These are phyloP conservation scores for Wickerhamiella allomyrinae DNA, from an alignment of 805 yeast species.

Conservation along the genomic window DNA sequence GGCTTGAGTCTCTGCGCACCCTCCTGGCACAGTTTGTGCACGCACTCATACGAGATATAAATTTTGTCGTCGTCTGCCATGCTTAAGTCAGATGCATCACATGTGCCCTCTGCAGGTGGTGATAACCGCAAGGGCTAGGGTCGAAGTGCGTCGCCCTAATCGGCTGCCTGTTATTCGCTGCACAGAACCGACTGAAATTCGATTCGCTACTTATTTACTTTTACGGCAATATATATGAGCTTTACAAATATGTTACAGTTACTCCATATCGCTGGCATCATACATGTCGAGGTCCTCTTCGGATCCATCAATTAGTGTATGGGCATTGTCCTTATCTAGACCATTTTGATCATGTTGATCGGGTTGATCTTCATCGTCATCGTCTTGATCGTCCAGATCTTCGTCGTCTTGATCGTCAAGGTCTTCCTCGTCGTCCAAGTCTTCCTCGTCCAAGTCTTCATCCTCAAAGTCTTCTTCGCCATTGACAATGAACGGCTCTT, in stretches of 20 bases:
- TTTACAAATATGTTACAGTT: background rate
- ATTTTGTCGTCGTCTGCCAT: slow-evolving; percentile 20
- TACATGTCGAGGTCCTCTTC: background rate
- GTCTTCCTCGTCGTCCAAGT: slow-evolving; percentile 27
- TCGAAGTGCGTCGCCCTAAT: no score
- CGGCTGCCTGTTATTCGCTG: no score
- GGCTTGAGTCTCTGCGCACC: slow-evolving; percentile 39
- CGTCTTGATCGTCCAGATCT: slow-evolving; percentile 25
- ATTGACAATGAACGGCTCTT: slow-evolving; percentile 29
- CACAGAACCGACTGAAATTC: no score
- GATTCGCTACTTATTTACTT: no score
- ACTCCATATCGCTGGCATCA: background rate
- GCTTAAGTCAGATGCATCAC: slow-evolving; percentile 1
- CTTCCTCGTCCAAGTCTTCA: slow-evolving; percentile 22
- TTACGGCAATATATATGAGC: no score
- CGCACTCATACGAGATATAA: slow-evolving; percentile 63
- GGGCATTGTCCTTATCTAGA: no score
- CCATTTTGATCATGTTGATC: no score
- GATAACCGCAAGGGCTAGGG: background rate
- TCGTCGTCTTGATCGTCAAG: slow-evolving; percentile 31
- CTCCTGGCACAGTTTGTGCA: slow-evolving; percentile 71
- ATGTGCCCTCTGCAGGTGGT: background rate
- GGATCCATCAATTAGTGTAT: no score
- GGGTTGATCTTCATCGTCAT: slow-evolving; percentile 19
- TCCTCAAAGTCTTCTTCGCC: slow-evolving; percentile 34